Percentiles rank a stretch among this genome's conserved stretches.
These are phyloP conservation scores for Polymyxa betae DNA, from an alignment of 208 protist genomes.

Conservation along the genomic window DNA sequence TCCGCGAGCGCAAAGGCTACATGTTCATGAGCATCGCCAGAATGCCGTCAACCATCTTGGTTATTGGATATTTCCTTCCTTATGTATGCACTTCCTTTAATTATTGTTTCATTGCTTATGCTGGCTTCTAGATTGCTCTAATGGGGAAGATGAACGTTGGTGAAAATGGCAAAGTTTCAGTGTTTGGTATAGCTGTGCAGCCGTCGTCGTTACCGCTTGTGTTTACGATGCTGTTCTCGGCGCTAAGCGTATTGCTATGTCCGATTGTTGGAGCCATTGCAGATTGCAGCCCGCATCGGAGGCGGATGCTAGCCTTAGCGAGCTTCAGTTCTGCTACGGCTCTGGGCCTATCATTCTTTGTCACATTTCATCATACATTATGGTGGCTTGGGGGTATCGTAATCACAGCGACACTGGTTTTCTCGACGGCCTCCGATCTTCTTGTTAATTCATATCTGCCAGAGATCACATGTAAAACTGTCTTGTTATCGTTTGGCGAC, in stretches of 20 bases:
- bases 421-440: conserved; percentile 18
- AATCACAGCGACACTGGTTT: background rate
- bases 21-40: conserved; percentile 30
- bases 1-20: background rate
- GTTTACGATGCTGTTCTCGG: background rate
- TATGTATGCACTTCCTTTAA: background rate
- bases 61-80: conserved; percentile 48
- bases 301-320: background rate
- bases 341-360: background rate
- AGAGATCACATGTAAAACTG: background rate
- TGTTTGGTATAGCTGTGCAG: background rate
- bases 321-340: background rate
- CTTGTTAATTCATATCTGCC: conserved; percentile 46
- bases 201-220: conserved; percentile 22
- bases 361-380: background rate
- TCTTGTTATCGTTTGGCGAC: background rate
- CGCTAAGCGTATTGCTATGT: background rate
- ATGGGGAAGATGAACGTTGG: background rate
- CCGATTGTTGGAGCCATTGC: conserved; percentile 35
- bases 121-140: background rate
- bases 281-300: background rate
- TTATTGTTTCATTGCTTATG: background rate
- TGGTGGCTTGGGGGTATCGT: conserved; percentile 39
- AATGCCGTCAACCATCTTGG: background rate
- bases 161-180: background rate